Base-by-base conservation (phyloP, 2,329 filamentous ascomycete genomes). In the Tolypocladium album region DNA sequence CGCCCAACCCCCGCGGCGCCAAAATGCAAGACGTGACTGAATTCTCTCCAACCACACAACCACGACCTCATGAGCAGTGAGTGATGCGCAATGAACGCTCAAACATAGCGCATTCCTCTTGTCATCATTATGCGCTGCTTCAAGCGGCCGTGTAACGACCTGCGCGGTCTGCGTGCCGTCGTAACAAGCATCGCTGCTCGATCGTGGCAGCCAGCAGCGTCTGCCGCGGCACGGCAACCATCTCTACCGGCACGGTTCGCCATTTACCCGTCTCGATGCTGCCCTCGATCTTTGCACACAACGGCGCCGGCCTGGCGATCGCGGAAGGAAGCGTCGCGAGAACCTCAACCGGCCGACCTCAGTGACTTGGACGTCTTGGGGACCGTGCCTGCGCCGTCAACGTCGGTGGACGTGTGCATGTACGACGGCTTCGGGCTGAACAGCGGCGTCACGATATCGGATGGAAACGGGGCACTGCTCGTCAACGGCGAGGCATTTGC, bases 401-500 rank as follows among this genome's bases (percentile, higher is more conserved):
- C 91, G 0, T 86, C 86, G 2, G 85, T 99, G 55, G 92, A 97
- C 67, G 86, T 88, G 7, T 96, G 90, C 75, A 84, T 89, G 61
- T 77, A 82, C 61, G 87, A 93, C 67, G 94, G 94, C 1, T 99
- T 99, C 73, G 85, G 88, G 64, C 79, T 99, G 55, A 89, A 94
- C 74, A 95, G 87, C 67, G 92, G 92, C 13, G 77, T 89, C 42
- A 86, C 83, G 58, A 84, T 96, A 38, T 76, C 78, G 1, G 84
- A 84, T 55, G 87, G 88, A 0, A 81, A 84, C 58, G 93, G 91
- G 0, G 82, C 92, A 34, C 71, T 99, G 63, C 80, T 99, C 6
- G 82, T 97, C 1, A 88, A 86, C 47, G 93, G 93, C 7, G 92
- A 97, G 74, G 92, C 88, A 0, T 97, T 97, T 72, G 76, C 80